These are phyloP conservation scores for Globisporangium acanthophoron DNA, from an alignment of 352 stramenopile species.

Conservation along the genomic window DNA sequence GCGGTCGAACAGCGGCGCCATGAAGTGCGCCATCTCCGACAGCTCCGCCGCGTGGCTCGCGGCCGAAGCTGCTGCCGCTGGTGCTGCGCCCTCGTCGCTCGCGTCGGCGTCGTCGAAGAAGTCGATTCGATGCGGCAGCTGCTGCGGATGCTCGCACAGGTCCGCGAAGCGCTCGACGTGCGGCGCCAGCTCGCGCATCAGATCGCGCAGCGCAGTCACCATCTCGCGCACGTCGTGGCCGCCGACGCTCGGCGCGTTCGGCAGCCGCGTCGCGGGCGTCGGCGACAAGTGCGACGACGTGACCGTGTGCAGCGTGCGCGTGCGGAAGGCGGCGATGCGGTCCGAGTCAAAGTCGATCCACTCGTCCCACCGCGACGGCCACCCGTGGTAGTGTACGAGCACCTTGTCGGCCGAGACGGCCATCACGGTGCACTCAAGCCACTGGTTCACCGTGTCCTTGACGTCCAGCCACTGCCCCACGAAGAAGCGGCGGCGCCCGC, in stretches of 20 bases:
- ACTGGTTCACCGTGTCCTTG: constrained; percentile 97
- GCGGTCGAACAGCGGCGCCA: constrained; percentile 75
- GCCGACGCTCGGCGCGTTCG: constrained; percentile 41
- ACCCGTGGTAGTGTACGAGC: constrained; percentile 96
- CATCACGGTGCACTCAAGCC: constrained; percentile 96
- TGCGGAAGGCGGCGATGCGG: constrained; percentile 94
- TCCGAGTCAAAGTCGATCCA: constrained; percentile 94
- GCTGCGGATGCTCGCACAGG: constrained; percentile 39
- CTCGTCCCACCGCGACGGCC: constrained; percentile 97
- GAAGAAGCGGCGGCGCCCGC: constrained; percentile 56
- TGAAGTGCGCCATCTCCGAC: constrained; percentile 60
- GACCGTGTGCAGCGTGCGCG: constrained; percentile 72
- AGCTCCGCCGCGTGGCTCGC: constrained; percentile 19
- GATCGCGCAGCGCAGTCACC: constrained; percentile 47
- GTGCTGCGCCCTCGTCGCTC: not conserved
- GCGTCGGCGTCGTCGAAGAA: not conserved
- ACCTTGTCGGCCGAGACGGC: constrained; percentile 84
- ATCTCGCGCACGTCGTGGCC: constrained; percentile 39
- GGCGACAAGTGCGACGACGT: constrained; percentile 53
- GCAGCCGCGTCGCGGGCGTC: constrained; percentile 41
- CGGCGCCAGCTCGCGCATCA: constrained; percentile 69
- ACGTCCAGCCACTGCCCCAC: constrained; percentile 97
- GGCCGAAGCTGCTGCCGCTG: not conserved
- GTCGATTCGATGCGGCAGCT: not conserved
- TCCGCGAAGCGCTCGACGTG: constrained; percentile 58